Evolutionary conservation across 2,329 filamentous ascomycete species (phyloP), one percentile per base, ranked within the genome.

Genomic region (Helicocarpus griseus): DNA sequence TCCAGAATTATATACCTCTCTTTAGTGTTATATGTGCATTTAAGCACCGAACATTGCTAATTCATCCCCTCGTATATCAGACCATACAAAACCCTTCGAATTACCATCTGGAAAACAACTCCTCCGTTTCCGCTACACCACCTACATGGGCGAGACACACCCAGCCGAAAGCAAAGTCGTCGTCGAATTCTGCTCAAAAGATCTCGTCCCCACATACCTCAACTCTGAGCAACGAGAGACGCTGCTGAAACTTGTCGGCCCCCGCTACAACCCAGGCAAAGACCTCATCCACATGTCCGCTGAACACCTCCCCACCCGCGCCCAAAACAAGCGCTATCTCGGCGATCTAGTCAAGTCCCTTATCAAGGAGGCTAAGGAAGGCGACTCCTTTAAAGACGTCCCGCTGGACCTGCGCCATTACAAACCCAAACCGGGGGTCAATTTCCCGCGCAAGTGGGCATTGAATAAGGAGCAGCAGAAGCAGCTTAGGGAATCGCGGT

Each of bases 261-360:
- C 83, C 14, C 85, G 93, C 58, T 97, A 89, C 77, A 93, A 97
- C 73, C 91, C 90, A 0, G 78, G 84, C 60, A 89, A 77, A 50
- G 82, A 89, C 60, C 74, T 88, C 53, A 76, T 96, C 61, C 89
- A 87, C 71, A 95, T 98, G 79, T 89, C 86, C 65, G 87, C 86
- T 72, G 93, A 97, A 69, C 83, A 84, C 65, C 95, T 86, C 68
- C 82, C 88, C 65, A 87, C 90, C 51, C 86, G 89, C 65, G 88
- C 90, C 17, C 90, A 97, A 74, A 98, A 98, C 75, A 98, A 97
- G 77, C 83, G 88, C n/a, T 93, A 93, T 67, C 77, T 98, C 21
- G 85, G 82, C 49, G 88, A 95, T 61, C 70, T 89, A 46, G 80
- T 97, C 47, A 76, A 85, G 56, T 80, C 77, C 47, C 73, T 98